A percentile compares a stretch with the other conserved stretches of the same genome.
Conservation (phyloP, 2,329 filamentous ascomycete genomes). For the Kalmusia sp. region DNA sequence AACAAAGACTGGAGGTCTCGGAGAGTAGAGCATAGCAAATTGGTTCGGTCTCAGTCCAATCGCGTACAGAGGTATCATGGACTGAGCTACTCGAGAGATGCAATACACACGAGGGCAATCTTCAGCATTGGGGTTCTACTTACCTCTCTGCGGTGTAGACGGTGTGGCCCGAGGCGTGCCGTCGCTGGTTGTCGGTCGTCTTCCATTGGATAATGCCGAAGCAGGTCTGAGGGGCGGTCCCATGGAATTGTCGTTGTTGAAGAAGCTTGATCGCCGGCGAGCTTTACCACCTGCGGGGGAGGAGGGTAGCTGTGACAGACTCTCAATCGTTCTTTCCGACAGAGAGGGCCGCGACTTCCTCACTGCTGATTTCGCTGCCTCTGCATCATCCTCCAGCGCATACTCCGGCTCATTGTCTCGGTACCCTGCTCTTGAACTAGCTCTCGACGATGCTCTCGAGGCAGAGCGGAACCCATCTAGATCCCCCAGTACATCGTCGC, state of each 20-base stretch:
- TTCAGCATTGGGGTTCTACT: no score
- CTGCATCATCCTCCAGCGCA: constrained; percentile 21
- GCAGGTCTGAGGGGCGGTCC: constrained; percentile 69
- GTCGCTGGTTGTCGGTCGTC: constrained; percentile 57
- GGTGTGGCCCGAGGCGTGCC: constrained; percentile 34
- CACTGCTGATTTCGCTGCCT: constrained; percentile 21
- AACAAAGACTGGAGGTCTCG: no score
- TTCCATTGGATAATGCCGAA: constrained; percentile 62
- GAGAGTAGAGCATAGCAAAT: no score
- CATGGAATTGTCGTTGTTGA: constrained; percentile 67
- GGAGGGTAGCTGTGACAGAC: constrained; percentile 76
- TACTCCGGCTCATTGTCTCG: constrained; percentile 38
- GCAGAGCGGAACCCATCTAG: constrained; percentile 52
- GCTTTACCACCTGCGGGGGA: constrained; percentile 69
- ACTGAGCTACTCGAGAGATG: no score
- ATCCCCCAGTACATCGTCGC: constrained; percentile 51
- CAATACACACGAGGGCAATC: no score
- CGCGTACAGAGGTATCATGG: no score
- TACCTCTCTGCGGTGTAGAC: background rate
- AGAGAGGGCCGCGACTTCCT: constrained; percentile 65
- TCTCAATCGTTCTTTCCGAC: constrained; percentile 86
- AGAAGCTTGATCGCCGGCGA: constrained; percentile 75
- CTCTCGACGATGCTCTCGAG: constrained; percentile 50
- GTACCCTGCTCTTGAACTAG: constrained; percentile 44
- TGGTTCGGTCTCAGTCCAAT: no score